Evolutionary conservation across 1,284 basidiomycete genomes (phyloP).

Genomic region (Gomphus bonarii): DNA sequence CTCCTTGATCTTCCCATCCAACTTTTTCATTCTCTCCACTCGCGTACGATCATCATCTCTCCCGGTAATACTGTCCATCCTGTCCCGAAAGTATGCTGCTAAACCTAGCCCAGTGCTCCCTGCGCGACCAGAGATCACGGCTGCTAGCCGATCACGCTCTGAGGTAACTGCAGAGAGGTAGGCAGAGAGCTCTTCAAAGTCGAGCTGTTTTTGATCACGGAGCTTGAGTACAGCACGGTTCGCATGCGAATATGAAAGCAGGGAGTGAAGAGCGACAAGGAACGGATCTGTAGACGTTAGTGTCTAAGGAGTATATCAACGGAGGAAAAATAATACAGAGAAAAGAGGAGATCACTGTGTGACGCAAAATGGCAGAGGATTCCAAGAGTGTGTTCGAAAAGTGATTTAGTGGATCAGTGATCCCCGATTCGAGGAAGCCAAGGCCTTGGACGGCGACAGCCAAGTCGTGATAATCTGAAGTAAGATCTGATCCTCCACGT

Average conservation of each 20-base stretch:
- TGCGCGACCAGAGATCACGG: slow-evolving; percentile 71
- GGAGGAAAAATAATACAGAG: not conserved
- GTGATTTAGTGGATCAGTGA: slow-evolving; percentile 92
- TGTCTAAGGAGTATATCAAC: slow-evolving; percentile 38
- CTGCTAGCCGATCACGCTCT: slow-evolving; percentile 87
- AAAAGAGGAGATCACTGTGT: slow-evolving; percentile 44
- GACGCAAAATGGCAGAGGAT: slow-evolving; percentile 78
- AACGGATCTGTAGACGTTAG: slow-evolving; percentile 81
- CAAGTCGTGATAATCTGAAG: slow-evolving; percentile 93
- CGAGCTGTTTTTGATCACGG: slow-evolving; percentile 96
- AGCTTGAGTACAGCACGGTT: slow-evolving; percentile 89
- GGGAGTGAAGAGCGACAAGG: slow-evolving; percentile 79
- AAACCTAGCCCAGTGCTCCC: slow-evolving; percentile 76
- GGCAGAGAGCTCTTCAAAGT: slow-evolving; percentile 95
- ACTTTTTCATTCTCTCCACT: slow-evolving; percentile 85
- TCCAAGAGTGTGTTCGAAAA: slow-evolving; percentile 93
- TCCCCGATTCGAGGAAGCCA: slow-evolving; percentile 95
- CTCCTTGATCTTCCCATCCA: slow-evolving; percentile 93
- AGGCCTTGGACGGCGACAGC: slow-evolving; percentile 93
- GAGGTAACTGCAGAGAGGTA: slow-evolving; percentile 86
- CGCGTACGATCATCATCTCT: slow-evolving; percentile 90
- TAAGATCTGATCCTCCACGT: slow-evolving; percentile 68
- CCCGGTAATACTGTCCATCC: slow-evolving; percentile 84
- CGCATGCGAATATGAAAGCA: slow-evolving; percentile 81
- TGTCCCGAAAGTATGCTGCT: slow-evolving; percentile 88